Percentiles rank a stretch among this genome's conserved stretches.
Conservation (phyloP, 306 rosid genomes). For the Trifolium subterraneum region DNA sequence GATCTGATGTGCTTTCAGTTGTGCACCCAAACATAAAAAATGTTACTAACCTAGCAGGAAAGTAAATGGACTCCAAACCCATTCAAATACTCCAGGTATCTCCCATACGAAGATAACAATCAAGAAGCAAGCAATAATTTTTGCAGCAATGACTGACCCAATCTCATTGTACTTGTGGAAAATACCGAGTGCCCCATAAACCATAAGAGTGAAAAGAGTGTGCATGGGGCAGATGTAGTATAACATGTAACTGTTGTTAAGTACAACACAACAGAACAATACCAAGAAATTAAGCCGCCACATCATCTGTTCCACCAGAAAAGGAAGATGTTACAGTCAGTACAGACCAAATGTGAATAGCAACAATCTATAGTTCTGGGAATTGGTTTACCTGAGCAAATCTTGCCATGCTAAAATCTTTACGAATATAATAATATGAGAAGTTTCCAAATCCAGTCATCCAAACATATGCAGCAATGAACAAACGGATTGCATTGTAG, state of each 20-base stretch:
- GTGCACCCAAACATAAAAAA: constrained; percentile 28
- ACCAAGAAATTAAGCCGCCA: constrained; percentile 99
- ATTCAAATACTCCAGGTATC: constrained; percentile 93
- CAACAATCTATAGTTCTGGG: constrained; percentile 38
- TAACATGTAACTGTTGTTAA: constrained; percentile 88
- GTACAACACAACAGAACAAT: constrained; percentile 75
- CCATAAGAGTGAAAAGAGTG: constrained; percentile 94
- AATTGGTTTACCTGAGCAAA: constrained; percentile 76
- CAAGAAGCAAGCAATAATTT: constrained; percentile 75
- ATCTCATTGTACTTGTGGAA: constrained; percentile 83
- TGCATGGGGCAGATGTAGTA: constrained; percentile 99
- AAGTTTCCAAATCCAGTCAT: constrained; percentile 99
- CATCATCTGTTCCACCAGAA: constrained; percentile 86
- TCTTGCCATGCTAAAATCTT: constrained; percentile 90
- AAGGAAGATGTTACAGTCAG: constrained; percentile 32
- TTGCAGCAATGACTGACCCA: constrained; percentile 73
- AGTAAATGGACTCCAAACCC: constrained; percentile 83
- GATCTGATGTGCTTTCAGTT: constrained; percentile 37
- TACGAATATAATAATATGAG: constrained; percentile 89
- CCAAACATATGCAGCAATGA: constrained; percentile 96
- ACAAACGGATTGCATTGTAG: constrained; percentile 81
- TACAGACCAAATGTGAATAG: constrained; percentile 30
- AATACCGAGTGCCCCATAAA: constrained; percentile 84
- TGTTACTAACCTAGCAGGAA: constrained; percentile 79
- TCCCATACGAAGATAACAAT: constrained; percentile 88